Evolutionary conservation across 176 grass and related monocot genomes (phyloP), one percentile per base, ranked within the genome.

Genomic region (Themeda triandra): DNA sequence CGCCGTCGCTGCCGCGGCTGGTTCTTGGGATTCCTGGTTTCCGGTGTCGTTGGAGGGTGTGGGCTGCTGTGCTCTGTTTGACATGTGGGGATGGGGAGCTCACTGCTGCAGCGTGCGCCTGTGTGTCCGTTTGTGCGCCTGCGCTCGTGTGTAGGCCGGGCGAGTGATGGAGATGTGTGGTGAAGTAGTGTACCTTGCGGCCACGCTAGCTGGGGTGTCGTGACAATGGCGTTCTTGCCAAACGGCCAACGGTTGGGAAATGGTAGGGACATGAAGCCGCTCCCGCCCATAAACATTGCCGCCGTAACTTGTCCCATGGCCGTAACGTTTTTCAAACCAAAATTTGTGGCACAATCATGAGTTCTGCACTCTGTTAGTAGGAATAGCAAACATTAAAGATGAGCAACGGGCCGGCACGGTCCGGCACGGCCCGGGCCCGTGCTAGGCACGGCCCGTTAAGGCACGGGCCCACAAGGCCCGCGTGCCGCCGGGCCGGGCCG

Each of bases 21-120:
- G 46, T 51, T 51, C 46, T 13, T 46, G 11, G 18, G 18, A 53
- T 53, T 53, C 46, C 46, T 49, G 46, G 46, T 49, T 48, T 48
- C 48, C 48, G 49, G 46, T 45, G 13, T 10, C 14, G 46, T 12
- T 24, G 81, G 59, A 32, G 68, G 69, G 40, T 71, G 87, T 35
- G 12, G 42, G 37, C 41, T 15, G 79, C 41, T 15, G 79, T 79
- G 85, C 69, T 33, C 13, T 83, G 69, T 75, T 84, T 69, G 89
- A 84, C 89, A 87, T 91, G 76, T 64, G 85, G 75, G 78, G 62
- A 80, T 75, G 89, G 68, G 29, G 37, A 81, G 66, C 65, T 81
- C 65, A n/a, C 31, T 70, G 62, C 29, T 27, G 36, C 59, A 46
- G 80, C 4, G 78, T 5, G 82, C 28, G 78, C 35, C 53, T 72